Evolutionary conservation across 306 rosid species (phyloP), one percentile per base, ranked within the genome.

Genomic region (Castanea sativa): DNA sequence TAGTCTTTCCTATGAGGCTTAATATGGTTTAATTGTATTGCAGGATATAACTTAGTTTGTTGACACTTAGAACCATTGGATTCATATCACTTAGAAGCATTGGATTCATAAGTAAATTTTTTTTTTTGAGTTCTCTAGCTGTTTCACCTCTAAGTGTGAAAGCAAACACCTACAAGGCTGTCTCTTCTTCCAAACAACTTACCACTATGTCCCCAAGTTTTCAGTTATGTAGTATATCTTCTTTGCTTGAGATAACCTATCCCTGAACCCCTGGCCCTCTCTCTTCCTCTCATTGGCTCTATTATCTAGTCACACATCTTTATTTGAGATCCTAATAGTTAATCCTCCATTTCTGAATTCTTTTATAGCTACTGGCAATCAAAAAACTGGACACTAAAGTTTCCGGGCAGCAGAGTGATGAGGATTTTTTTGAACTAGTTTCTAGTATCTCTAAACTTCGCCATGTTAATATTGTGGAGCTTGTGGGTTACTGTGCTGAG

Each of bases 401-500:
- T 74, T 89, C 79, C 16, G 82, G 53, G 78, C 88, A 70, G 64
- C 92, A 85, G 82, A 86, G 52, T 71, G 90, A 86, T 52, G 92
- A 88, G 27, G 91, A 88, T 32, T 91, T 94, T 88, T 78, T 88
- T 41, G 86, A 86, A 76, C 81, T 92, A 64, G 89, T 94, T 30
- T 82, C 89, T 56, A 84, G 68, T 38, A 83, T 94, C 88, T 87
- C 90, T 15, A 84, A 77, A 79, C 79, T 86, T 73, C 85, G 84
- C 72, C 98, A 94, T 32, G 73, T 78, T 52, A 89, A 92, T 85
- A 82, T 92, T 25, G 91, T 89, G 84, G 85, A 85, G 81, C 82
- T 94, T 67, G 82, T 85, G 76, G 98, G 97, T 56, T 94, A 92
- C 86, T 92, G 97, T 80, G 80, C 87, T 18, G 98, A 94, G 88